Evolutionary conservation across 2,329 filamentous ascomycete species (phyloP).

Genomic region (Bertia moriformis): DNA sequence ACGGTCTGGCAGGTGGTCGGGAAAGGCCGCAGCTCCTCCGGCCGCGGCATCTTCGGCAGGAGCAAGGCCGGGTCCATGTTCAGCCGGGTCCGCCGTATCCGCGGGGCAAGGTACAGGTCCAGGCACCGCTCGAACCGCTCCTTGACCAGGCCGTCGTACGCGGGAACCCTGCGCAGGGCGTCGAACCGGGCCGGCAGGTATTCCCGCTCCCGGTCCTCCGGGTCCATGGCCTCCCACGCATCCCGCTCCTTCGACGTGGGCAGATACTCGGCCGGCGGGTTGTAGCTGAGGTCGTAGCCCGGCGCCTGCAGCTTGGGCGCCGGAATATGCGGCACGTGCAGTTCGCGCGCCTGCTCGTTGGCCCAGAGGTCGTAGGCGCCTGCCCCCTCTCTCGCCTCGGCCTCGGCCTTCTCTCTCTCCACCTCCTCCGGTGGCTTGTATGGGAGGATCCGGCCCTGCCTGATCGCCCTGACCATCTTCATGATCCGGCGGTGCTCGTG

Average conservation of each 20-base stretch:
- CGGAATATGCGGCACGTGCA: constrained; percentile 86
- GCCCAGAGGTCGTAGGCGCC: constrained; percentile 86
- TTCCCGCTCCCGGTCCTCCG: constrained; percentile 80
- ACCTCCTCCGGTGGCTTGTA: constrained; percentile 61
- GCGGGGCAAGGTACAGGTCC: constrained; percentile 85
- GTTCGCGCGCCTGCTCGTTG: constrained; percentile 68
- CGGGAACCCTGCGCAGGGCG: constrained; percentile 79
- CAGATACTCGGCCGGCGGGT: constrained; percentile 86
- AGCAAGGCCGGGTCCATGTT: constrained; percentile 93
- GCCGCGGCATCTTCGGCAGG: constrained; percentile 80
- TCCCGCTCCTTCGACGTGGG: constrained; percentile 73
- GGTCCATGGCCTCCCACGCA: constrained; percentile 71
- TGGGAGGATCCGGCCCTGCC: constrained; percentile 82
- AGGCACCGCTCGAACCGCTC: constrained; percentile 92
- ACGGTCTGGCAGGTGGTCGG: constrained; percentile 78
- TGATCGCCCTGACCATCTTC: constrained; percentile 91
- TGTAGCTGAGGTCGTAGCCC: constrained; percentile 90
- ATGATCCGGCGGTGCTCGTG: constrained; percentile 92
- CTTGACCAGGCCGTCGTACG: constrained; percentile 78
- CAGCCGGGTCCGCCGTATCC: constrained; percentile 80
- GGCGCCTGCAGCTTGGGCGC: constrained; percentile 87
- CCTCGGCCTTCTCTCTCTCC: constrained; percentile 55
- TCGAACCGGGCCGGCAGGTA: constrained; percentile 73
- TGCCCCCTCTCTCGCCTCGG: constrained; percentile 51
- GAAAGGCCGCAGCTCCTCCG: constrained; percentile 88